Evolutionary conservation across 78 protist genomes (phyloP).

Genomic region (Tieghemostelium lacteum): DNA sequence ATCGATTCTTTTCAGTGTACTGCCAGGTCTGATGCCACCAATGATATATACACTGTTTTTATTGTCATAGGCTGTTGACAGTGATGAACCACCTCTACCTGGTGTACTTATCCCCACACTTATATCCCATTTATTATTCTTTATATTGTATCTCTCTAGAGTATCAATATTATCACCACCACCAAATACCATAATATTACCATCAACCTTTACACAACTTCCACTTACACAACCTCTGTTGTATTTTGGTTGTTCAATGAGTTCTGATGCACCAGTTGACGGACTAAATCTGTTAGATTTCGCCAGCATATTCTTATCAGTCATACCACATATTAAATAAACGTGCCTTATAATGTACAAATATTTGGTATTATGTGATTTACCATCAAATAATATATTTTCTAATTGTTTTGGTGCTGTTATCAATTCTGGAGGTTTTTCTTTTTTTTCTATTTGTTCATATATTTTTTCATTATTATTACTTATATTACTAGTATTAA

Average conservation of each 20-base stretch:
- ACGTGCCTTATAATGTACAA: background rate
- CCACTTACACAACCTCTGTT: conserved; percentile 28
- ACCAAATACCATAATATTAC: conserved; percentile 8
- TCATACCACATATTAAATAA: conserved; percentile 31
- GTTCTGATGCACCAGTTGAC: background rate
- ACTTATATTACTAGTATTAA: background rate
- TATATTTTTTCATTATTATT: background rate
- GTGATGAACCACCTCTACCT: conserved; percentile 15
- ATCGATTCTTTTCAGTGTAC: conserved; percentile 16
- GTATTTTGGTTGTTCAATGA: conserved; percentile 6
- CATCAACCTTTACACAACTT: background rate
- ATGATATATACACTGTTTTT: conserved; percentile 12
- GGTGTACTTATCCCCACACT: conserved; percentile 15
- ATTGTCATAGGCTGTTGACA: conserved; percentile 2
- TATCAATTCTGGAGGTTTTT: background rate
- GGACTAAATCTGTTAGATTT: background rate
- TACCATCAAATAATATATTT: too few relatives aligned
- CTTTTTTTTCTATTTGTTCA: background rate
- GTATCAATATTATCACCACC: conserved; percentile 27
- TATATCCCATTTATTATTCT: conserved; percentile 18
- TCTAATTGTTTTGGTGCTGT: background rate
- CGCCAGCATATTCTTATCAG: conserved; percentile 7
- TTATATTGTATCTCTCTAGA: conserved; percentile 17
- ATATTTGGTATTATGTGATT: background rate
- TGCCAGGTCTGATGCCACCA: conserved; percentile 32